Evolutionary conservation across 306 rosid species (phyloP).

Genomic region (Cajanus cajan): DNA sequence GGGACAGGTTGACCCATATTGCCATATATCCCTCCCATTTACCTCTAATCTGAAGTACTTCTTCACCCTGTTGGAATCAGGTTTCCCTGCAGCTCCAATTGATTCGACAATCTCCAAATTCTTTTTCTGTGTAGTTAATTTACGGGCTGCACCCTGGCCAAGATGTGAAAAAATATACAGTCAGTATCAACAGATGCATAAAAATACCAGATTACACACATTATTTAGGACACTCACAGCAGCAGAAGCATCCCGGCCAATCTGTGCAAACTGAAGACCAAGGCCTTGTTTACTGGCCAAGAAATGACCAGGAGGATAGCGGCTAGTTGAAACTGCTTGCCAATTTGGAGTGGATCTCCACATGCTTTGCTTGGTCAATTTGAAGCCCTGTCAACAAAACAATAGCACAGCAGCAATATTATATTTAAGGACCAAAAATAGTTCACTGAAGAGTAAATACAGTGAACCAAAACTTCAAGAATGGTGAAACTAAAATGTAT

Average conservation of each 20-base stretch:
- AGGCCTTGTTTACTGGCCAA: constrained; percentile 88
- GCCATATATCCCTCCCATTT: constrained; percentile 6
- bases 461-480: not conserved
- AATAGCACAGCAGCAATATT: not conserved
- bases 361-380: constrained; percentile 78
- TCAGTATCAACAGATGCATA: no score
- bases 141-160: constrained; percentile 99
- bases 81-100: constrained; percentile 82
- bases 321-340: constrained; percentile 81
- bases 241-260: constrained; percentile 99
- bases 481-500: not conserved
- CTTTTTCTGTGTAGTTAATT: constrained; percentile 78
- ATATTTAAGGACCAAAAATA: not conserved
- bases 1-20: not conserved
- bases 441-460: not conserved
- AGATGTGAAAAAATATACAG: no score
- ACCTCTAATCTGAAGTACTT: constrained; percentile 94
- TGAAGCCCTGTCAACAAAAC: constrained; percentile 64
- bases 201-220: no score
- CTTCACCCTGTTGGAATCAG: constrained; percentile 70
- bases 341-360: constrained; percentile 85
- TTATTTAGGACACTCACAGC: constrained; percentile 74
- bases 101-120: constrained; percentile 80
- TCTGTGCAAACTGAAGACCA: constrained; percentile 94
- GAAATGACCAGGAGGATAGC: constrained; percentile 88